Base-by-base conservation (phyloP, 495 filamentous ascomycete genomes). In the Xylaria flabelliformis region DNA sequence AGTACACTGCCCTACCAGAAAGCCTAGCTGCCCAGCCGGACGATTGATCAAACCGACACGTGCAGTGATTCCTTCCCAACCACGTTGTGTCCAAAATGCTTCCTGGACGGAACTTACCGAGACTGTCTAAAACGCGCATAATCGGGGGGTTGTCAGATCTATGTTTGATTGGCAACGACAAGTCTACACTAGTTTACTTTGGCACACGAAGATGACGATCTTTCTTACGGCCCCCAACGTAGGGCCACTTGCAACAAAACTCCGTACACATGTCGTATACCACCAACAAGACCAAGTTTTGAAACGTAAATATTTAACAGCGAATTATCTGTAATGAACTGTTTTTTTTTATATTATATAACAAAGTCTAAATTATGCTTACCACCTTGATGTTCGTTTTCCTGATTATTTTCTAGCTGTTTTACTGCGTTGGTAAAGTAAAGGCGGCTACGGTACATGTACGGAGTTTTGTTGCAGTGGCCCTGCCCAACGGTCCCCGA, bases 41-140 rank as follows among this genome's bases (percentile, higher is more conserved):
- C 24, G 32, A 9, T 13, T 62, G 10, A 12, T 42, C 26, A 39
- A 29, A 24, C 12, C 39, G 61, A 64, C 12, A 44, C 61, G 61
- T 29, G 61, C 39, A 64, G n/a, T 21, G 26, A 44, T 26, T 64
- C 61, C 61, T 64, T 44, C 39, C 5, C 19, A 39, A 41, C 56
- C 42, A 26, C 21, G 2, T 13, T 42, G 17, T 39, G 34, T 44
- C 15, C 36, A 39, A 32, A 4, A 41, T 4, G 10, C 4, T 63
- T 39, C 13, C 4, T 24, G 0, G 5, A 64, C 61, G 36, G 39
- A 44, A 64, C 6, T 10, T 44, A 17, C 39, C 61, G 61, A 44
- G 39, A 29, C 63, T 17, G 53, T 58, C 13, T 12, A 58, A 19
- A 17, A 13, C 39, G 34, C 34, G 17, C 55, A 34, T 59, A 55